phyloP scores from a whole-genome alignment of 75 land plant genomes.

The Cunninghamia lanceolata region DNA sequence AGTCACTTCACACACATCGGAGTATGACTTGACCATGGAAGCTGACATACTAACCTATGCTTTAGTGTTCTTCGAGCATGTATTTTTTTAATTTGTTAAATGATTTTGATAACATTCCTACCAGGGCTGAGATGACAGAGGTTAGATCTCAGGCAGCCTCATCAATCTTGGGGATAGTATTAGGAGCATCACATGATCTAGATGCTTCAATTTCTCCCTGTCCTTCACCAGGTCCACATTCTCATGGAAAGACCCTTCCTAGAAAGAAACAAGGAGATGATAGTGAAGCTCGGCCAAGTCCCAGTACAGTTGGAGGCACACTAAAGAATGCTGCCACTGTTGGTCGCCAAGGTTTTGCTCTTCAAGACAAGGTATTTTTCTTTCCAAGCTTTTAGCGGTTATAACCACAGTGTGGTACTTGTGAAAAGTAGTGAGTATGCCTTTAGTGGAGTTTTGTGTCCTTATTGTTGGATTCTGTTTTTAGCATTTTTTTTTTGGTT shows the following conservation, averaged over 20 bases:
- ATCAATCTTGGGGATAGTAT: not conserved
- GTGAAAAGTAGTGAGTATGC: not conserved
- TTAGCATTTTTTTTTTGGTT: not conserved
- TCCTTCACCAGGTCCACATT: constrained; percentile 4
- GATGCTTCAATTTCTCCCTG: constrained; percentile 7
- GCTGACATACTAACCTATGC: not conserved
- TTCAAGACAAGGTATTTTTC: constrained; percentile 87
- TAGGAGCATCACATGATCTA: constrained; percentile 7
- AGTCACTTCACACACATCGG: not conserved
- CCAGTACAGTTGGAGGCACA: constrained; percentile 8
- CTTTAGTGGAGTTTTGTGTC: not conserved
- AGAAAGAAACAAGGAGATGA: constrained; percentile 12
- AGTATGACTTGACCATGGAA: not conserved
- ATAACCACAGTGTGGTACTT: too few relatives aligned
- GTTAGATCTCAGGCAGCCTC: constrained; percentile 3
- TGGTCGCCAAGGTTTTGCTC: constrained; percentile 61
- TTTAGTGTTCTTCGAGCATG: not conserved
- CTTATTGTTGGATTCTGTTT: not conserved
- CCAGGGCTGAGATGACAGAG: constrained; percentile 14
- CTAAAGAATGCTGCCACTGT: constrained; percentile 30
- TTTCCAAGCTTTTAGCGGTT: not conserved
- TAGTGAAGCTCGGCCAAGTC: not conserved
- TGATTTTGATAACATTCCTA: constrained; percentile 5
- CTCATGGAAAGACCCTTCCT: not conserved
- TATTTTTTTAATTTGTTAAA: not conserved